Conservation (phyloP, 2,329 filamentous ascomycete genomes). For the Kalaharituber pfeilii region DNA sequence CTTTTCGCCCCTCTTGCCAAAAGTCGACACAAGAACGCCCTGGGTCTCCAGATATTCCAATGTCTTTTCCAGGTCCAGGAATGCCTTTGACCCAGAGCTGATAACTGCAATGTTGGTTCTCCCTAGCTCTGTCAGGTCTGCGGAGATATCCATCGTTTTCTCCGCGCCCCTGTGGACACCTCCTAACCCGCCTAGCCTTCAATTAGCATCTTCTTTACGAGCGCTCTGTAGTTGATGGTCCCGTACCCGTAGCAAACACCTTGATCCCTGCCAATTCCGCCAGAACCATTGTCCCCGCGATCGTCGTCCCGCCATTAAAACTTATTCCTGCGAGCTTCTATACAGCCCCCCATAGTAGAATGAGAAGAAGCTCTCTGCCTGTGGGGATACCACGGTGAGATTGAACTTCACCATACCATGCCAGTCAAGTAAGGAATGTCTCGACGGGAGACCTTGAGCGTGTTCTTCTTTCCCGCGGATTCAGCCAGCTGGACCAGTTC, state of each 20-base stretch:
- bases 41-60: constrained; percentile 61
- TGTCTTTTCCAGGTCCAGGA: constrained; percentile 78
- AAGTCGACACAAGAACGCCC: constrained; percentile 61
- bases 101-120: constrained; percentile 77
- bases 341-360: not conserved
- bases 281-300: constrained; percentile 82
- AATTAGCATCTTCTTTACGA: not conserved
- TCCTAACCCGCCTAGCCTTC: constrained; percentile 56
- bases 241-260: constrained; percentile 65
- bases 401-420: constrained; percentile 35
- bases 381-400: not conserved
- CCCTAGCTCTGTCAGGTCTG: constrained; percentile 85
- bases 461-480: constrained; percentile 46
- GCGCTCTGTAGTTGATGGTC: not conserved
- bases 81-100: constrained; percentile 85
- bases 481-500: constrained; percentile 55
- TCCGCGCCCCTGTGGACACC: constrained; percentile 86
- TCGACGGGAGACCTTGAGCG: constrained; percentile 69
- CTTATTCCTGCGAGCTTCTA: constrained; percentile 35
- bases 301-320: constrained; percentile 78
- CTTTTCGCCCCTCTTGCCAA: constrained; percentile 46
- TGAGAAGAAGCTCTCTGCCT: not conserved
- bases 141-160: constrained; percentile 77
- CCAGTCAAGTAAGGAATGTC: constrained; percentile 72
- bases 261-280: constrained; percentile 73